Base-by-base conservation (phyloP, 306 rosid genomes). In the Adenanthera pavonina region DNA sequence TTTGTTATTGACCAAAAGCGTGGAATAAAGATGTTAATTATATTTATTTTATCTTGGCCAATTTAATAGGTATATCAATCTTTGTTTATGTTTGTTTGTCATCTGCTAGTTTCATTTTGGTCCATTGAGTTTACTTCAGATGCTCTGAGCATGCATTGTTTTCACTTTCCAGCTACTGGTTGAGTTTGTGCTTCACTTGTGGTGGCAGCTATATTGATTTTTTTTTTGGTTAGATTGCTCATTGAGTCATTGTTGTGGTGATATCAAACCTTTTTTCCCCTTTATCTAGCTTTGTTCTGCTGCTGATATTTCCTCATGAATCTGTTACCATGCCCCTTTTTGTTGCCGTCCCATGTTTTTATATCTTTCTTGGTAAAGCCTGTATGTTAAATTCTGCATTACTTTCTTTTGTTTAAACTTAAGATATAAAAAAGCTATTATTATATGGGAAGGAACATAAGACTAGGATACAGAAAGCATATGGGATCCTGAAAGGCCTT, bases 11-110 rank as follows among this genome's bases (percentile, higher is more conserved):
- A 64, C 8, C 66, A 57, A 68, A 68, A n/a, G 40, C 69, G 62
- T 10, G 19, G 13, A 56, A 11, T 56, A 33, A 54, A 56, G 67
- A 5, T 9, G 30, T 17, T 57, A 65, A 36, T 56, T 11, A 12
- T 41, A 56, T 75, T 62, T 70, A 47, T 35, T 68, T 52, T 60
- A 3, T 57, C 43, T 36, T 33, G 30, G 19, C 52, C 71, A 49
- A 79, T 82, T 78, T 59, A 41, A 54, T 56, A 53, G 17, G 3
- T 14, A 49, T 49, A 20, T 10, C 49, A 48, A 30, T 56, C 14
- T 53, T 53, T 19, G 61, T 56, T 56, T 78, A 43, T 49, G 62
- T 83, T 71, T 47, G 44, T 8, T 51, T 83, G 25, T 25, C 17
- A 40, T 65, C 7, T 33, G 20, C 72, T 57, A 48, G 13, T 46